These are phyloP conservation scores for Melampsora abietis-canadensis DNA, from an alignment of 1,284 basidiomycete species.

Conservation along the genomic window DNA sequence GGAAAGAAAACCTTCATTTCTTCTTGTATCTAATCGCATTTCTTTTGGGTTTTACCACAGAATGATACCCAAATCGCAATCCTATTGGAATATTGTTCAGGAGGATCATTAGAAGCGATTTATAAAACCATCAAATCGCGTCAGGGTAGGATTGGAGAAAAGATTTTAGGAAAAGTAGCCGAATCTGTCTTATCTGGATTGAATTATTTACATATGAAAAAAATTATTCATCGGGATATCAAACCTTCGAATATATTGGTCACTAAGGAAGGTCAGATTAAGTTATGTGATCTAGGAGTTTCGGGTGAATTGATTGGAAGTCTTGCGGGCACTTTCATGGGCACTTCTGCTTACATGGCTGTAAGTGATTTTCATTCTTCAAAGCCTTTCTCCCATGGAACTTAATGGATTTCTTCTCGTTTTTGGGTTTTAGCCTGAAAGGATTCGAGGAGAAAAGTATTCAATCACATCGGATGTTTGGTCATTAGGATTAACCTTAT, in stretches of 20 bases:
- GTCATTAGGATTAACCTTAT: constrained; percentile 87
- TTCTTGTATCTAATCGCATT: not conserved
- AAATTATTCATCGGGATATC: constrained; percentile 88
- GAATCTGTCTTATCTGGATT: constrained; percentile 85
- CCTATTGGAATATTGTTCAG: constrained; percentile 91
- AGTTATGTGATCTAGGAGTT: constrained; percentile 93
- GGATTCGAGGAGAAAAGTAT: constrained; percentile 82
- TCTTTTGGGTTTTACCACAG: not conserved
- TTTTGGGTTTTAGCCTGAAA: constrained; percentile 67
- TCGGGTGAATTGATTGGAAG: constrained; percentile 91
- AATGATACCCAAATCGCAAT: constrained; percentile 85
- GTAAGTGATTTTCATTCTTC: constrained; percentile 60
- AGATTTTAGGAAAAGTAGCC: constrained; percentile 84
- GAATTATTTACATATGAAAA: constrained; percentile 81
- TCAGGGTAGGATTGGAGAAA: constrained; percentile 79
- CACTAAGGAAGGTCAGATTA: constrained; percentile 78
- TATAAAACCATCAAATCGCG: constrained; percentile 75
- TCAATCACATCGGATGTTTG: constrained; percentile 96
- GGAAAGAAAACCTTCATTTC: not conserved
- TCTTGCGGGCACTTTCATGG: constrained; percentile 89
- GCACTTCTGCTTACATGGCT: constrained; percentile 96
- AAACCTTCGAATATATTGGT: constrained; percentile 94
- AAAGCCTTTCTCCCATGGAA: constrained; percentile 4
- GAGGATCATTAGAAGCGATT: constrained; percentile 74
- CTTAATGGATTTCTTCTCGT: not conserved